Conservation (phyloP, 306 rosid genomes). For the Coriaria nepalensis region DNA sequence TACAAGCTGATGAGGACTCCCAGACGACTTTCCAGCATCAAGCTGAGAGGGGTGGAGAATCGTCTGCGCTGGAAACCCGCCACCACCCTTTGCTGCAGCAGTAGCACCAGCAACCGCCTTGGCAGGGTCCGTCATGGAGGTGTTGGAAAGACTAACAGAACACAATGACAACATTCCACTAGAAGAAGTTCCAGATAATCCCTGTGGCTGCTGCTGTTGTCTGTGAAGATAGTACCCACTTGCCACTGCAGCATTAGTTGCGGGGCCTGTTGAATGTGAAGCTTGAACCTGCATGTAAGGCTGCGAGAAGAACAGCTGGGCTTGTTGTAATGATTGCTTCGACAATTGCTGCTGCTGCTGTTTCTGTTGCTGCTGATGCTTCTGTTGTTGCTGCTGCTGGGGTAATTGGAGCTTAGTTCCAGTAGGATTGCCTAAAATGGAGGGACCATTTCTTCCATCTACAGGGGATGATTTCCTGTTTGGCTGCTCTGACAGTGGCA, state of each 20-base stretch:
- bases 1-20: conserved; percentile 50
- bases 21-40: conserved; percentile 41
- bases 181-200: conserved; percentile 41
- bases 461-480: conserved; percentile 73
- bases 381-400: conserved; percentile 35
- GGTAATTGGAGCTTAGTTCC: conserved; percentile 42
- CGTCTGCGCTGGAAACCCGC: conserved; percentile 39
- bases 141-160: conserved; percentile 19
- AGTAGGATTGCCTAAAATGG: conserved; percentile 51
- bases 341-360: conserved; percentile 25
- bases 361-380: not conserved
- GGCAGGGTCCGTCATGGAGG: conserved; percentile 34
- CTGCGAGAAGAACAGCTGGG: conserved; percentile 42
- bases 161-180: conserved; percentile 46
- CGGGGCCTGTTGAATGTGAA: conserved; percentile 40
- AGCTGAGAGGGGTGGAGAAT: conserved; percentile 57
- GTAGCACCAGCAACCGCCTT: conserved; percentile 36
- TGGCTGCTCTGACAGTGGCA: conserved; percentile 20
- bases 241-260: conserved; percentile 34
- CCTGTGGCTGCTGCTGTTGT: conserved; percentile 45
- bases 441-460: conserved; percentile 56
- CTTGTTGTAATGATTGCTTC: conserved; percentile 52
- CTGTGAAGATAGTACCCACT: conserved; percentile 41
- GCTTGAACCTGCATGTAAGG: conserved; percentile 41
- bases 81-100: conserved; percentile 19